These are phyloP conservation scores for Hyaloscypha finlandica DNA, from an alignment of 495 filamentous ascomycete species.

Conservation along the genomic window DNA sequence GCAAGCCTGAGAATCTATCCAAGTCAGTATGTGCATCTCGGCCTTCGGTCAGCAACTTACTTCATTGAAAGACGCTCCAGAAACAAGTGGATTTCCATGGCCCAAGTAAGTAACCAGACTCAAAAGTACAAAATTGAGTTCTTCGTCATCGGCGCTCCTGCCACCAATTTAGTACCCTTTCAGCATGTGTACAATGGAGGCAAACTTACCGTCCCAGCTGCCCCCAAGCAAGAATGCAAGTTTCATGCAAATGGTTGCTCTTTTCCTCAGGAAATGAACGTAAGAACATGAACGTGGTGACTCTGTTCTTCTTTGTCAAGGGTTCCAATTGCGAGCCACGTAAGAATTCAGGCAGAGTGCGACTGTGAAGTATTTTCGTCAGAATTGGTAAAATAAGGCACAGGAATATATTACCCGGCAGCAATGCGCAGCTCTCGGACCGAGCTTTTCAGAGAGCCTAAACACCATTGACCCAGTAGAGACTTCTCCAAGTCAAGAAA, in stretches of 20 bases:
- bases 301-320: conserved; percentile 62
- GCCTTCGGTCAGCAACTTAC: conserved; percentile 41
- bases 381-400: conserved; percentile 6
- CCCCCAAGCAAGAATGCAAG: conserved; percentile 80
- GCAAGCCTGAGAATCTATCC: conserved; percentile 62
- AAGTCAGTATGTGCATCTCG: conserved; percentile 12
- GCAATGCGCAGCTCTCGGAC: conserved; percentile 82
- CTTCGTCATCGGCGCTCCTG: conserved; percentile 68
- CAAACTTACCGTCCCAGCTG: conserved; percentile 58
- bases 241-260: conserved; percentile 69
- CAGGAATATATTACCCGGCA: conserved; percentile 50
- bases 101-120: conserved; percentile 85
- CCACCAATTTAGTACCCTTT: background rate
- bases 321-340: conserved; percentile 45
- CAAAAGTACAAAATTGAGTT: conserved; percentile 82
- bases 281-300: conserved; percentile 67
- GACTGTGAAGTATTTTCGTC: conserved; percentile 42
- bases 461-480: conserved; percentile 72
- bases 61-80: conserved; percentile 78
- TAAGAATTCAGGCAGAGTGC: conserved; percentile 67
- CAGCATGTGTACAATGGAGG: background rate
- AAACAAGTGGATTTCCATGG: conserved; percentile 76
- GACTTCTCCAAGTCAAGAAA: conserved; percentile 69
- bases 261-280: conserved; percentile 67
- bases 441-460: conserved; percentile 79